Base-by-base conservation (phyloP, 2,329 filamentous ascomycete species). In the Ceratocystis cubensis region DNA sequence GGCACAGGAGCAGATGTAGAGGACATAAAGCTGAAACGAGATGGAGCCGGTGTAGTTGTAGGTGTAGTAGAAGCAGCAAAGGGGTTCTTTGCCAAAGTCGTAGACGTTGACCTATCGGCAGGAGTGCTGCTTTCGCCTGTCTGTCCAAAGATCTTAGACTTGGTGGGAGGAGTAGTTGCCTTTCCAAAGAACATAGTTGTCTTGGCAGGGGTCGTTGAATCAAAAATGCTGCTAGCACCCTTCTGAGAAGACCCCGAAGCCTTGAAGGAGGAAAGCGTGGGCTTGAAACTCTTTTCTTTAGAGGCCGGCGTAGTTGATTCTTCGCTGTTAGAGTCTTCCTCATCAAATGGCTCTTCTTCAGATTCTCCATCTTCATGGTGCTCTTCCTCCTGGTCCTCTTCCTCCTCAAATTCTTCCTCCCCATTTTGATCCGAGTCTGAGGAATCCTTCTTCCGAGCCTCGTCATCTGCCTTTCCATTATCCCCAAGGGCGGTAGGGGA, bases 41-140 rank as follows among this genome's bases (percentile, higher is more conserved):
- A 74, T 2, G 80, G 75, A 1, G 80, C 80, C 2, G 82, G 81
- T 0, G 81, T 83, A 10, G 78, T 76, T 4, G 78, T 81, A 1
- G 82, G 81, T 1, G 81, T 83, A 1, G 78, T 79, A 1, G 78
- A 79, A 63, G 74, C 57, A 53, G 48, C 65, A 59, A 68, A 66
- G 6, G 63, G 17, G 25, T 63, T 68, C 37, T 61, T 65, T 20
- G 63, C 48, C 48, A 53, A 10, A 28, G 48, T 46, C 22, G 33
- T 37, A 33, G 22, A 17, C 8, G 1, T 17, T 8, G 28, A 25
- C 30, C 20, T 30, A 4, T 7, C 56, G 10, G 56, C 56, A n/a
- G 56, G 56, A n/a, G 48, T 53, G 6, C 37, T 48, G 25, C 56
- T 59, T 20, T 61, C 64, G 15, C 37, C 41, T 3, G 33, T 8